phyloP scores from a whole-genome alignment of 1,284 basidiomycete genomes.

The Moniliophthora roreri region DNA sequence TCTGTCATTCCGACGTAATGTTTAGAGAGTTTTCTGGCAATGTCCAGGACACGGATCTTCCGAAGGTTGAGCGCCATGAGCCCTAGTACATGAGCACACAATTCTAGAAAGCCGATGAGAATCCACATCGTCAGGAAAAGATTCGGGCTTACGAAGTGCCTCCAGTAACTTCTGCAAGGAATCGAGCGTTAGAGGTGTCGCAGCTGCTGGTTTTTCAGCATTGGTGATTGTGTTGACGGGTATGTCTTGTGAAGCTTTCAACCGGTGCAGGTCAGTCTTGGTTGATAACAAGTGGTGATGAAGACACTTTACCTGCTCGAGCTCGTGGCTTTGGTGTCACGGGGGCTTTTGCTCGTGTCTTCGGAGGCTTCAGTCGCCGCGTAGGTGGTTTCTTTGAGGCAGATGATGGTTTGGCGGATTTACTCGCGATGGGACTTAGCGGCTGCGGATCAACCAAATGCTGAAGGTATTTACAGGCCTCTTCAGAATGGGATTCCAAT shows the following conservation, averaged over 20 bases:
- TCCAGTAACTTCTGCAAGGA: constrained; percentile 47
- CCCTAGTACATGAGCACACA: constrained; percentile 67
- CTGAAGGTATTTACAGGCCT: constrained; percentile 48
- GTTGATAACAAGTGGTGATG: neutral
- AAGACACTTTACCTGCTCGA: constrained; percentile 36
- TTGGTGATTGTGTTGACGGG: constrained; percentile 33
- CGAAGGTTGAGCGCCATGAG: constrained; percentile 51
- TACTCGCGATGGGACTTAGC: constrained; percentile 12
- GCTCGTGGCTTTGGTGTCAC: constrained; percentile 38
- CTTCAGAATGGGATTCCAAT: constrained; percentile 46
- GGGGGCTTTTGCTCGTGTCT: constrained; percentile 20
- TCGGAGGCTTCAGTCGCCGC: constrained; percentile 6
- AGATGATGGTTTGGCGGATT: constrained; percentile 29
- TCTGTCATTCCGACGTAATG: constrained; percentile 36
- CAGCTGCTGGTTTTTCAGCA: constrained; percentile 46
- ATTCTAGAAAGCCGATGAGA: constrained; percentile 40
- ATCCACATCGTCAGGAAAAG: constrained; percentile 16
- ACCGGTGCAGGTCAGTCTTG: constrained; percentile 10
- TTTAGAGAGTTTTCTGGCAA: constrained; percentile 47
- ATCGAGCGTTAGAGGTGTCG: constrained; percentile 39
- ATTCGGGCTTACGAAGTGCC: constrained; percentile 46
- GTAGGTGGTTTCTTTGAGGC: constrained; percentile 8
- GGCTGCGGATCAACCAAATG: constrained; percentile 24
- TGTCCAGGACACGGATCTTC: constrained; percentile 55
- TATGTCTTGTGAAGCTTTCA: constrained; percentile 33